These are phyloP conservation scores for Yamadazyma siamensis DNA, from an alignment of 1,139 yeast species.

Conservation along the genomic window DNA sequence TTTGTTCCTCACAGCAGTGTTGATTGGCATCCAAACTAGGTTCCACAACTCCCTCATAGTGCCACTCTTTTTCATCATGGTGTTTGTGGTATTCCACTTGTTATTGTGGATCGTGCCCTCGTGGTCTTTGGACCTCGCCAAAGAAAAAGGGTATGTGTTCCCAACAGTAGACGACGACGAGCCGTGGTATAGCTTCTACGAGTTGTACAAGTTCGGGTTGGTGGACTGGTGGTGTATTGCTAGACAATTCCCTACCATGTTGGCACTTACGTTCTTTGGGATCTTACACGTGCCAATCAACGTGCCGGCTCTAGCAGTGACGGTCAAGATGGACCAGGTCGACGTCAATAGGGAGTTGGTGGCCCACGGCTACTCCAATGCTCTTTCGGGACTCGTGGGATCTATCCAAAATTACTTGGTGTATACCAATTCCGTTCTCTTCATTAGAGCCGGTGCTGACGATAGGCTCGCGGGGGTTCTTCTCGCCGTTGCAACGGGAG, in stretches of 20 bases:
- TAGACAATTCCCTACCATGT: conserved; percentile 83
- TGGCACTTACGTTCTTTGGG: conserved; percentile 93
- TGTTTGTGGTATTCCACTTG: conserved; percentile 67
- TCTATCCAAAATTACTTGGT: conserved; percentile 92
- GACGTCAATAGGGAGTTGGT: conserved; percentile 91
- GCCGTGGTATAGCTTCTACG: conserved; percentile 88
- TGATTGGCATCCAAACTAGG: conserved; percentile 60
- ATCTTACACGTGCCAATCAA: conserved; percentile 94
- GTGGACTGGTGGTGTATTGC: conserved; percentile 74
- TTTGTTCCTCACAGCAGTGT: conserved; percentile 52
- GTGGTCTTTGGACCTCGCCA: conserved; percentile 57
- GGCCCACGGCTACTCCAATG: conserved; percentile 94
- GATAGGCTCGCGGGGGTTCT: conserved; percentile 82
- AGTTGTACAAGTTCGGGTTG: conserved; percentile 60
- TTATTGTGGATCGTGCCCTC: conserved; percentile 62
- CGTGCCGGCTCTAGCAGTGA: conserved; percentile 94
- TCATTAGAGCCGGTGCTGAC: conserved; percentile 93
- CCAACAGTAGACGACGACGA: conserved; percentile 60
- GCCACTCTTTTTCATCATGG: conserved; percentile 74
- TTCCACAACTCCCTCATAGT: conserved; percentile 74
- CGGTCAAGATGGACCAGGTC: conserved; percentile 78
- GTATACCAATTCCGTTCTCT: conserved; percentile 87
- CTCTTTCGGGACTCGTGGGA: conserved; percentile 77
- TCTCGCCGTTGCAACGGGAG: conserved; percentile 76
- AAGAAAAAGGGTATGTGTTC: conserved; percentile 84